Evolutionary conservation across 1,284 basidiomycete species (phyloP).

Genomic region (Pulveroboletus sp.): DNA sequence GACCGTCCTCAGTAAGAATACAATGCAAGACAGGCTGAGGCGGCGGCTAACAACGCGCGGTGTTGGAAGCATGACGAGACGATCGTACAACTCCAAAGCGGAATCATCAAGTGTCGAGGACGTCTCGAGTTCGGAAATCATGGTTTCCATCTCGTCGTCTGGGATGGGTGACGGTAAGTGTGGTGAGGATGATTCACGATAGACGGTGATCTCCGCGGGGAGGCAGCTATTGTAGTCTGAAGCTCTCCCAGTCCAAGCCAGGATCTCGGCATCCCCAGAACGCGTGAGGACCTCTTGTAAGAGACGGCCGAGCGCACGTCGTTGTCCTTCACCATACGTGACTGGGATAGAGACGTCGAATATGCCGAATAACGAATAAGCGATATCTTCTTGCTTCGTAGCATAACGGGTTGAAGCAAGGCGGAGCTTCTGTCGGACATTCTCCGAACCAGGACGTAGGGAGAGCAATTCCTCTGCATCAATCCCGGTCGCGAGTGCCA

Average conservation of each 20-base stretch:
- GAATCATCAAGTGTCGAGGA: conserved; percentile 7
- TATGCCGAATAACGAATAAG: conserved; percentile 26
- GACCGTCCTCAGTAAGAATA: conserved; percentile 17
- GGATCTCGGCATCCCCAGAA: conserved; percentile 16
- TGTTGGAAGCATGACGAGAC: conserved; percentile 16
- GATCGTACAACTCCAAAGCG: conserved; percentile 19
- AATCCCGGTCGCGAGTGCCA: conserved; percentile 20
- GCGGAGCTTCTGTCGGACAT: conserved; percentile 23
- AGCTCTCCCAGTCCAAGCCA: conserved; percentile 23
- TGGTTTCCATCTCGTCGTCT: background rate
- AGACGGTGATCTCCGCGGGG: conserved; percentile 23
- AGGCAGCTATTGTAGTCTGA: conserved; percentile 30
- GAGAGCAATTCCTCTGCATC: conserved; percentile 12
- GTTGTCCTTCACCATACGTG: conserved; percentile 26
- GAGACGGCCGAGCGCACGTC: conserved; percentile 22
- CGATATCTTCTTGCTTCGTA: conserved; percentile 23
- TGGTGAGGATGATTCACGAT: conserved; percentile 3
- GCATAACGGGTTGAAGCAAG: conserved; percentile 21
- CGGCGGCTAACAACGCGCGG: conserved; percentile 20
- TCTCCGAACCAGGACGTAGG: conserved; percentile 20
- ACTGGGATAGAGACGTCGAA: conserved; percentile 22
- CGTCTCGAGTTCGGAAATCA: background rate
- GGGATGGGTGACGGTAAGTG: background rate
- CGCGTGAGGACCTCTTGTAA: conserved; percentile 23
- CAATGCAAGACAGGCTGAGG: conserved; percentile 19